Base-by-base conservation (phyloP, 257 asterid species). In the Fraxinus anomala region DNA sequence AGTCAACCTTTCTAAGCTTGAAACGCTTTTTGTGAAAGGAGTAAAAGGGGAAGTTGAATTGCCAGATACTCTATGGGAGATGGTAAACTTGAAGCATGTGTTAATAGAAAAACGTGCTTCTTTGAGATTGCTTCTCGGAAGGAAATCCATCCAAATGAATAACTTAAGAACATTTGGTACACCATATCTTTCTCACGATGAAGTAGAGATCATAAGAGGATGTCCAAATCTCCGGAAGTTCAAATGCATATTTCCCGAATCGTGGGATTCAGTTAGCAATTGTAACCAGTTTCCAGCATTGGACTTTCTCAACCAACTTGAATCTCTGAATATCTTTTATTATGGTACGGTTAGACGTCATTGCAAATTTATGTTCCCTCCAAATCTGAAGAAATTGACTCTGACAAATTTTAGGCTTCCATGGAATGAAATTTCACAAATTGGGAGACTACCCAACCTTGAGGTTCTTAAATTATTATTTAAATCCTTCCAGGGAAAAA, bases 1-100 rank as follows among this genome's bases (percentile, higher is more conserved):
- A 63, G 54, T 5, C 54, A 16, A 37, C 3, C 77, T 70, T 10
- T 0, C 56, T 68, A 61, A 79, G 33, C 59, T 79, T 34, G 74
- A 72, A 49, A 72, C 73, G 5, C 23, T 79, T 19, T 21, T 72
- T 42, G 33, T 79, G 33, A 37, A 40, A n/a, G 65, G 71, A 6
- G 3, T 42, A 4, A 78, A 17, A 73, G 68, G 71, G 7, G 44
- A 37, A 77, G 42, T 77, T 16, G 6, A 0, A 12, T 17, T 78
- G 21, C 81, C 81, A 33, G 34, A 8, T 42, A 7, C 44, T 10
- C 36, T 71, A 12, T 78, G 23, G 63, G 19, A 21, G 5, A 72
- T 79, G 78, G 34, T 10, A 13, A 79, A 42, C 39, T 79, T 80
- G 24, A 40, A 75, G 70, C 83, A 79, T 68, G 12, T 72, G 5